Evolutionary conservation across 139 green algal genomes (phyloP), one percentile per base, ranked within the genome.

Genomic region (Chlorella sp.): DNA sequence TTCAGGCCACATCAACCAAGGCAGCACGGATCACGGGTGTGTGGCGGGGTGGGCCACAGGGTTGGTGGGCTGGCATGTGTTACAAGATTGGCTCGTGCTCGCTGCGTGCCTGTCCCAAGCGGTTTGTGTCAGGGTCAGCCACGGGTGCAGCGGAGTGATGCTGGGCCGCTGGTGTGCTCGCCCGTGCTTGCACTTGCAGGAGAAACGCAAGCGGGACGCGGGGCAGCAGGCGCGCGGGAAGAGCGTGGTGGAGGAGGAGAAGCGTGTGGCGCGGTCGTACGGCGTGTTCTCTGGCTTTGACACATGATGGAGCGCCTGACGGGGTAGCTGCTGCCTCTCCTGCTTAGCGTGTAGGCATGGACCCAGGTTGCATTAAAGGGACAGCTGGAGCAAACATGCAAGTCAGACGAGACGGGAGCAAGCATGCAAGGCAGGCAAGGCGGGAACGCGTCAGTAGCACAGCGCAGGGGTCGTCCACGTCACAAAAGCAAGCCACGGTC

Each of bases 231-330:
- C 36, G 31, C 60, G 50, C 17, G 77, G 77, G 31, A 82, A 83
- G 35, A 89, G 86, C 49, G 86, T 84, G 36, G 75, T 89, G 24
- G 79, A 89, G 49, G 84, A 89, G 68, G 84, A 89, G 73, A 89
- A 89, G 62, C 65, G 84, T 1, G 31, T 83, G 26, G 80, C 78
- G 10, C 42, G 84, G 10, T 59, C 81, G 27, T 75, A 74, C 65
- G 84, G 84, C 22, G 61, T 86, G 6, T 85, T 85, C 66, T 79
- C 69, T 69, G 77, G 77, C 10, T 89, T 89, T 76, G 84, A 89
- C 59, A n/a, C n/a, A n/a, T n/a, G n/a, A n/a, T n/a, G n/a, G n/a
- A n/a, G n/a, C n/a, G n/a, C n/a, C n/a, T n/a, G n/a, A n/a, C n/a
- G n/a, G n/a, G n/a, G n/a, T n/a, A n/a, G n/a, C n/a, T n/a, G n/a